phyloP scores from a whole-genome alignment of 306 rosid species.

The Begonia loranthoides region DNA sequence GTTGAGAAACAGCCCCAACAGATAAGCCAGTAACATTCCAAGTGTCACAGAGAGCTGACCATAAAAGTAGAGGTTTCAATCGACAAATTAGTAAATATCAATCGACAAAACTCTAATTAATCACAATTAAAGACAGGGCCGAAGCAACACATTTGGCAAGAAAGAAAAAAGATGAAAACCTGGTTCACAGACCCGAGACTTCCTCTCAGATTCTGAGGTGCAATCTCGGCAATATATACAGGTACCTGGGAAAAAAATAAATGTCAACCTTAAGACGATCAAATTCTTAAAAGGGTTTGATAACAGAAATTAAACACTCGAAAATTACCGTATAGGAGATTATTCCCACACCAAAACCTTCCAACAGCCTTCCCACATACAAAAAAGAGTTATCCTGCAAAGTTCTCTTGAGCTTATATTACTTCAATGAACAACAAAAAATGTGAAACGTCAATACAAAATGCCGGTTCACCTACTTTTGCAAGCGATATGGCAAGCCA shows the following conservation, averaged over 20 bases:
- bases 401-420: neutral
- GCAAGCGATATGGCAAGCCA: constrained; percentile 90
- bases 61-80: neutral
- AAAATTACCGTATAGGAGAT: constrained; percentile 70
- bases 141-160: constrained; percentile 3
- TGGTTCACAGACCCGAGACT: constrained; percentile 76
- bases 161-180: constrained; percentile 29
- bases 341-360: constrained; percentile 92
- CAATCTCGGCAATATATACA: constrained; percentile 77
- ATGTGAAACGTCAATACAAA: neutral
- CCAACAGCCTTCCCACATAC: constrained; percentile 75
- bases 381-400: constrained; percentile 58
- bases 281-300: neutral
- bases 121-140: neutral
- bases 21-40: constrained; percentile 65
- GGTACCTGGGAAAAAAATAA: constrained; percentile 45
- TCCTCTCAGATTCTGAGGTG: constrained; percentile 82
- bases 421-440: neutral
- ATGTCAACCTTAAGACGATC: neutral
- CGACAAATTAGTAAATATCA: neutral
- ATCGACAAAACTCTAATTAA: too few relatives aligned
- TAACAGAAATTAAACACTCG: neutral
- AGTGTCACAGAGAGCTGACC: constrained; percentile 61
- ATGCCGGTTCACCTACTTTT: constrained; percentile 28
- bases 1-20: constrained; percentile 60